Percentiles rank a stretch among this genome's conserved stretches.
phyloP scores from a whole-genome alignment of 306 rosid species.

The Bauhinia variegata region DNA sequence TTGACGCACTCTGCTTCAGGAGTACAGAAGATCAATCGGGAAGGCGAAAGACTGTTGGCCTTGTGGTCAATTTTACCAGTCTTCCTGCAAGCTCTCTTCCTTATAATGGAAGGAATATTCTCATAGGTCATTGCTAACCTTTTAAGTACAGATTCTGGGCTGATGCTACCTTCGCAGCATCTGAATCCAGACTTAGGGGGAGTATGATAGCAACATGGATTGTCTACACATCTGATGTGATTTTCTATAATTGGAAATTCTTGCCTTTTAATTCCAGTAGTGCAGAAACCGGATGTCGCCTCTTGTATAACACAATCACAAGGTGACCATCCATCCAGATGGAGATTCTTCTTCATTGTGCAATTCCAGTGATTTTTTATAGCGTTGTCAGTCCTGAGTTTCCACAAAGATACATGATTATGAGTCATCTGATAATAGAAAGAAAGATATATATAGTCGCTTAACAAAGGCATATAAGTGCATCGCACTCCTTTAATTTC shows the following conservation, averaged over 20 bases:
- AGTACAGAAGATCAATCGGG: neutral
- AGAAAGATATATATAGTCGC: neutral
- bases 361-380: conserved; percentile 71
- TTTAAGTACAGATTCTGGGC: conserved; percentile 53
- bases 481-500: no score
- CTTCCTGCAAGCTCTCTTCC: conserved; percentile 49
- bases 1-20: neutral
- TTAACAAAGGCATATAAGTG: no score
- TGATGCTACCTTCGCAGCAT: conserved; percentile 7
- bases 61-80: neutral
- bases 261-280: conserved; percentile 1
- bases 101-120: conserved; percentile 61
- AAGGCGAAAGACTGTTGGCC: conserved; percentile 20
- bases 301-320: conserved; percentile 26
- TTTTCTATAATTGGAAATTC: conserved; percentile 20
- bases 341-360: conserved; percentile 58
- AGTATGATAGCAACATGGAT: conserved; percentile 13
- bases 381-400: conserved; percentile 64
- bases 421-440: neutral
- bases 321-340: conserved; percentile 41
- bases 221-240: neutral
- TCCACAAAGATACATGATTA: conserved; percentile 24
- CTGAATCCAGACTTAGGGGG: conserved; percentile 20
- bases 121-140: conserved; percentile 56
- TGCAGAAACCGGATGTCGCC: no score